Evolutionary conservation across 768 basidiomycete genomes (phyloP), one percentile per base, ranked within the genome.

Genomic region (Clitopilus hobsonii): DNA sequence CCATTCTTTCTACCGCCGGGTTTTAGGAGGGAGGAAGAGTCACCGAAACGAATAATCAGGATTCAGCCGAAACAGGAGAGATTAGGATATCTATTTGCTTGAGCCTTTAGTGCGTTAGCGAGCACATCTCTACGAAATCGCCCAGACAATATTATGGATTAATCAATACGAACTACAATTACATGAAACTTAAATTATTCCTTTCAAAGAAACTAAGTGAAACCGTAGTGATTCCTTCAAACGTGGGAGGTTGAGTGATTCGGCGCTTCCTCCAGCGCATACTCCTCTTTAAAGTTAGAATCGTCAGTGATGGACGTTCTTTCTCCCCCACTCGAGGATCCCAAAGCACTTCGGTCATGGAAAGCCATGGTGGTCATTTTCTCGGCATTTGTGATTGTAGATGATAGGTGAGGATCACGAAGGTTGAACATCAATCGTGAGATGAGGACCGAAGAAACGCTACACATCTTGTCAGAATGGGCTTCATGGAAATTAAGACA

Each of bases 391-490:
- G 16, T 24, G 41, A 28, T 51, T 38, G 50, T 20, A 16, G 50
- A 28, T 13, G 48, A 23, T 49, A 48, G 36, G 13, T 29, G 47
- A 45, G 72, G 73, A 54, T 72, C 67, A n/a, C 74, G 71, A 18
- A 77, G 58, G 59, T 76, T 76, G 38, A 77, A 65, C 69, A 73
- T 71, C 14, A 76, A 62, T 7, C 74, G 67, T 2, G 76, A 69
- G 16, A 74, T 71, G 67, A 74, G 66, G 36, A 72, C 58, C 0
- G 71, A 71, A 5, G 76, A 72, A 11, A 71, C 65, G 18, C 73
- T 74, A 38, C 13, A 28, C 22, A 27, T 10, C 10, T 4, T 10
- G 24, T 51, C 49, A 32, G 27, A 2, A 1, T 27, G 13, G 4
- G 24, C 25, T 22, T 27, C 2, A 16, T 20, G 16, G 7, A 30